Evolutionary conservation across 129 eudicot species (phyloP), one percentile per base, ranked within the genome.

Genomic region (Heracleum sosnowskyi): DNA sequence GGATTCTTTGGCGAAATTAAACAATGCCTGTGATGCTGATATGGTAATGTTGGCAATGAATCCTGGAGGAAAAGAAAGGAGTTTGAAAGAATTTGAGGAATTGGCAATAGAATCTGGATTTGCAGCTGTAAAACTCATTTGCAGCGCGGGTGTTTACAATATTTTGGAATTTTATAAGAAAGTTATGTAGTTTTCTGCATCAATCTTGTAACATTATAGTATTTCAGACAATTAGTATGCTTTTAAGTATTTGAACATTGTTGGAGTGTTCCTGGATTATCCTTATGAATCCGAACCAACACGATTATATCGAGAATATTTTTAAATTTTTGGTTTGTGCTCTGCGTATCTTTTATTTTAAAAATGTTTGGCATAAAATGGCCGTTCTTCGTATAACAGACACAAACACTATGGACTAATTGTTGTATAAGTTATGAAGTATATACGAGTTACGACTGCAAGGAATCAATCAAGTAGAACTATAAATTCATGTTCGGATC

Each of bases 41-140:
- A 69, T 69, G 74, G 16, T 69, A 7, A 69, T 69, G 74, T 18
- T 69, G 74, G 37, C 26, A 5, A 3, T 35, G 28, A 69, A 18
- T 18, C 28, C 74, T 18, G 74, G 74, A 69, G 74, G 74, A 69
- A 69, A 69, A 69, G 74, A 69, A 34, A 33, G 74, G 74, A 69
- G 41, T 1, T 7, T 69, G 3, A 69, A 18, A 69, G 74, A 69
- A 69, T 69, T 69, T 69, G 74, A 69, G 74, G 26, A 0, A 35
- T 18, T 69, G 74, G 74, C 44, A 69, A 69, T 15, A 35, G 28
- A 69, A 6, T 33, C 74, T 31, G 74, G 74, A 69, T 69, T 69
- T 35, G 44, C 40, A 69, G 44, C 40, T 35, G 13, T 33, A 16
- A 35, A 69, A 69, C 22, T 35, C 11, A 35, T 34, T 0, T 69